These are phyloP conservation scores for Penicillium sp. DNA, from an alignment of 2,329 filamentous ascomycete genomes.

Conservation along the genomic window DNA sequence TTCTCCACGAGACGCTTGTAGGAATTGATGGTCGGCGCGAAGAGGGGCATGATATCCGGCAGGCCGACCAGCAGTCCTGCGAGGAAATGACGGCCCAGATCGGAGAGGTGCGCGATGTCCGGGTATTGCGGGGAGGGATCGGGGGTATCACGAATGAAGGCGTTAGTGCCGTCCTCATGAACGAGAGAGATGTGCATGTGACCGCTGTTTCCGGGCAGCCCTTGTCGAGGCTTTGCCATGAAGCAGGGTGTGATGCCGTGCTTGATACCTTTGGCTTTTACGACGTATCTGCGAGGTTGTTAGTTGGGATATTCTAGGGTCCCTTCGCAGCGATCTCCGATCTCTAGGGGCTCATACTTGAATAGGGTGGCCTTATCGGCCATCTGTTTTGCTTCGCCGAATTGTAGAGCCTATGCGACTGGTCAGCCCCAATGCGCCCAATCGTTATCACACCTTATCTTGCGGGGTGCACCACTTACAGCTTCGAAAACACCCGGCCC, in stretches of 20 bases:
- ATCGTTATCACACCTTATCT: background rate
- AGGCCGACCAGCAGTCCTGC: slow-evolving; percentile 87
- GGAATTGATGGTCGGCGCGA: slow-evolving; percentile 94
- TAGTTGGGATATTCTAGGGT: no score
- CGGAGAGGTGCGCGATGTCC: slow-evolving; percentile 80
- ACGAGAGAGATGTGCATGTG: slow-evolving; percentile 94
- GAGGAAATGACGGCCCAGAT: slow-evolving; percentile 89
- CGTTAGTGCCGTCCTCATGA: slow-evolving; percentile 78
- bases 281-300: slow-evolving; percentile 64
- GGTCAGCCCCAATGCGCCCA: slow-evolving; percentile 22
- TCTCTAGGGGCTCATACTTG: slow-evolving; percentile 61
- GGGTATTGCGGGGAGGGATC: slow-evolving; percentile 74
- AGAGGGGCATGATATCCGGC: slow-evolving; percentile 91
- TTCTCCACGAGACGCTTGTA: slow-evolving; percentile 99
- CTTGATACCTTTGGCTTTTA: slow-evolving; percentile 84
- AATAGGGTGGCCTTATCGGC: slow-evolving; percentile 90
- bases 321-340: no score
- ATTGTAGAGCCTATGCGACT: slow-evolving; percentile 70
- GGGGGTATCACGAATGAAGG: slow-evolving; percentile 73
- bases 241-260: slow-evolving; percentile 95
- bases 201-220: slow-evolving; percentile 90
- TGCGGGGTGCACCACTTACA: slow-evolving; percentile 46
- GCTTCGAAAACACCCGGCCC: slow-evolving; percentile 96
- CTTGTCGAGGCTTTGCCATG: slow-evolving; percentile 95
- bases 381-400: slow-evolving; percentile 84